Conservation (phyloP, 331 rosid genomes). For the Erythrophleum ivorense region DNA sequence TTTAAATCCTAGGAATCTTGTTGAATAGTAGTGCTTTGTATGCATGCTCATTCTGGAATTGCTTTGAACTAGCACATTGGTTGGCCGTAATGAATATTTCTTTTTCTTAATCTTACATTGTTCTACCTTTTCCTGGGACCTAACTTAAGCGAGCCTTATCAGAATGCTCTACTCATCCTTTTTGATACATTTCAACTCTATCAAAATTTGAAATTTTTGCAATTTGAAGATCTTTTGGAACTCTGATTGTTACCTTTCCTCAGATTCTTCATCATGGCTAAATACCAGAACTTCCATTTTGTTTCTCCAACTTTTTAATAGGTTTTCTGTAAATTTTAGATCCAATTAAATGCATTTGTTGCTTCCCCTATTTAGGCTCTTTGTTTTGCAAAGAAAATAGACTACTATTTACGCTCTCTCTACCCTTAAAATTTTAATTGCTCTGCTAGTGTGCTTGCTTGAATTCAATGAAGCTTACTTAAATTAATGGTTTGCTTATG, state of each 20-base stretch:
- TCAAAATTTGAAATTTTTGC: conserved; percentile 18
- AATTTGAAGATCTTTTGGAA: not conserved
- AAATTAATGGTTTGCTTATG: not conserved
- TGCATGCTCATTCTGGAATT: conserved; percentile 33
- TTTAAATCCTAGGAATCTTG: conserved; percentile 16
- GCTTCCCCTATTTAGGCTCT: not conserved
- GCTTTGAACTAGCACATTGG: not conserved
- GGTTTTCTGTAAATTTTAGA: conserved; percentile 4
- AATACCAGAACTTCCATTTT: not conserved
- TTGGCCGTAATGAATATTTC: conserved; percentile 8
- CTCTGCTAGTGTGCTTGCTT: conserved; percentile 6
- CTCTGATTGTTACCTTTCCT: conserved; percentile 10
- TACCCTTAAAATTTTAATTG: conserved; percentile 12
- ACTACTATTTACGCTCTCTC: conserved; percentile 14
- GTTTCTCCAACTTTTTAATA: conserved; percentile 2
- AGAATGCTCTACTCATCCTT: not conserved
- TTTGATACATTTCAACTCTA: conserved; percentile 9
- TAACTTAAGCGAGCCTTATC: not conserved
- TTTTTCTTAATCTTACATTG: not conserved
- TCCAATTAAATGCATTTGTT: conserved; percentile 10
- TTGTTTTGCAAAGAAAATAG: conserved; percentile 3
- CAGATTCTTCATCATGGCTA: conserved; percentile 23
- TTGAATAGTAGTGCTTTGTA: conserved; percentile 27
- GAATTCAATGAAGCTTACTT: not conserved
- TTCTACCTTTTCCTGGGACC: conserved; percentile 6